phyloP scores from a whole-genome alignment of 78 protist species.

The Paulinella micropora region DNA sequence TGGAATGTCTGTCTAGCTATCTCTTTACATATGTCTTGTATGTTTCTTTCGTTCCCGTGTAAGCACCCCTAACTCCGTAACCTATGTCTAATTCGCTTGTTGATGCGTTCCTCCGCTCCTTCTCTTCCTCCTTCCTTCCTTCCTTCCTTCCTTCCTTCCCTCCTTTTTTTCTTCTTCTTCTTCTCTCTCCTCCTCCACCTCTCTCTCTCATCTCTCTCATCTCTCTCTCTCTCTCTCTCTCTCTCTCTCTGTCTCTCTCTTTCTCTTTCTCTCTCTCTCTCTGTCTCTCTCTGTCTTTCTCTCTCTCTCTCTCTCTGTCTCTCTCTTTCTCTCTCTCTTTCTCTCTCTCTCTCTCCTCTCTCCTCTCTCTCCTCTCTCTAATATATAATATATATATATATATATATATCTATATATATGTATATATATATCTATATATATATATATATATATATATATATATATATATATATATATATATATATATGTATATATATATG shows the following conservation, averaged over 20 bases:
- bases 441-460: not conserved
- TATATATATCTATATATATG: not conserved
- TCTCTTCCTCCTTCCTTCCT: not conserved
- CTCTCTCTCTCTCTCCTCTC: not conserved
- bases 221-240: not conserved
- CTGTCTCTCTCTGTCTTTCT: no score
- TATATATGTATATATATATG: no score
- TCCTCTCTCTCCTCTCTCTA: not conserved
- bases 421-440: not conserved
- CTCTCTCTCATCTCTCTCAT: not conserved
- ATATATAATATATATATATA: not conserved
- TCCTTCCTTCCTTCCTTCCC: not conserved
- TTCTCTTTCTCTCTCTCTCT: no score
- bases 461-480: no score
- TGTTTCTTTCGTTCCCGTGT: no score
- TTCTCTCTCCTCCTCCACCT: not conserved
- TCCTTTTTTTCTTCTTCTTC: not conserved
- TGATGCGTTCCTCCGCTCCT: not conserved
- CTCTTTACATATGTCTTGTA: no score
- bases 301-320: no score
- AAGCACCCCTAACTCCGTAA: no score
- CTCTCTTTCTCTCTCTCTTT: no score
- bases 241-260: no score
- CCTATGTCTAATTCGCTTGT: no score
- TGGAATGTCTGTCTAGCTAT: no score